Evolutionary conservation across 2,329 filamentous ascomycete genomes (phyloP).

Genomic region (Neoascochyta sp.): DNA sequence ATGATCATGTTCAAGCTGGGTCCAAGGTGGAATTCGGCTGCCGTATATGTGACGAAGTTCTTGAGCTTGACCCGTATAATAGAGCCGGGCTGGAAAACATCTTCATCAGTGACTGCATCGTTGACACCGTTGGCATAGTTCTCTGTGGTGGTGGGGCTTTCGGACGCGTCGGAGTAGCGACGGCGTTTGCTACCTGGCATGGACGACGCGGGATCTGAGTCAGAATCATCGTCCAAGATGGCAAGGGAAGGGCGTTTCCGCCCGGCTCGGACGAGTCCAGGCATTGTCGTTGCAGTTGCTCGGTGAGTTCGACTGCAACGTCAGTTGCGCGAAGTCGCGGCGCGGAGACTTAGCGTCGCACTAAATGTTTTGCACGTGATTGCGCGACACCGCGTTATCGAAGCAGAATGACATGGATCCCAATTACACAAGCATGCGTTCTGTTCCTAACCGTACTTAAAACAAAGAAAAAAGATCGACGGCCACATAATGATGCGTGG

Average conservation of each 20-base stretch:
- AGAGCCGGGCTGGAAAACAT: slow-evolving; percentile 62
- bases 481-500: too few species aligned
- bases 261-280: slow-evolving; percentile 18
- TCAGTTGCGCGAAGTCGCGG: too few species aligned
- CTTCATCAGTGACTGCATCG: slow-evolving; percentile 13
- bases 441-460: too few species aligned
- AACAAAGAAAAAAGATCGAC: too few species aligned
- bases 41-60: slow-evolving; percentile 94
- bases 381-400: slow-evolving; percentile 9
- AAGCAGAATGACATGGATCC: too few species aligned
- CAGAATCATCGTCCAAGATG: slow-evolving; percentile 17
- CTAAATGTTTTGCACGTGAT: slow-evolving; percentile 13
- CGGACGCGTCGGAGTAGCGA: slow-evolving; percentile 31
- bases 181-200: slow-evolving; percentile 32
- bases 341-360: too few species aligned
- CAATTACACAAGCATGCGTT: too few species aligned
- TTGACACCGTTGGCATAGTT: slow-evolving; percentile 6
- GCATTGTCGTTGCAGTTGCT: too few species aligned
- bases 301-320: too few species aligned
- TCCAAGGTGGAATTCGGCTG: slow-evolving; percentile 84
- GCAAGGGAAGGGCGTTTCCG: slow-evolving; percentile 24
- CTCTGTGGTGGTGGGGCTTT: slow-evolving; percentile 7
- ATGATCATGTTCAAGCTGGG: slow-evolving; percentile 98
- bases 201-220: slow-evolving; percentile 16
- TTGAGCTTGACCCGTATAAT: slow-evolving; percentile 81